A percentile compares a stretch with the other conserved stretches of the same genome.
Evolutionary conservation across 2,329 filamentous ascomycete genomes (phyloP).

Genomic region (Alternaria gaisen): DNA sequence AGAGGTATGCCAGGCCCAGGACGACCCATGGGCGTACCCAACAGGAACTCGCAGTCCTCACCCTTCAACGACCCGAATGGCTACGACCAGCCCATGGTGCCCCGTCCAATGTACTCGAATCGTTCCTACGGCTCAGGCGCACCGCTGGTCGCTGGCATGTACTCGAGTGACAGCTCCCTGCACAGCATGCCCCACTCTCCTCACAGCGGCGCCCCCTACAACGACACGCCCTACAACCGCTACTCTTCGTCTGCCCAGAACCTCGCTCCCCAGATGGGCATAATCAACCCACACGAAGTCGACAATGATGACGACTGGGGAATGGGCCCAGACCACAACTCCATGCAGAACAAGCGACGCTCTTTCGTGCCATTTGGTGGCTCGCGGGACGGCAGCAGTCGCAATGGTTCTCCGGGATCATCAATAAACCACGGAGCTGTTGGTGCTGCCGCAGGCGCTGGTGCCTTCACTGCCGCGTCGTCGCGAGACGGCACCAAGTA

Average conservation of each 20-base stretch:
- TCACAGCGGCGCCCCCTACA: conserved; percentile 55
- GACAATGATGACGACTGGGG: conserved; percentile 90
- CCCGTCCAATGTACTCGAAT: conserved; percentile 36
- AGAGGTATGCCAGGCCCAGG: conserved; percentile 49
- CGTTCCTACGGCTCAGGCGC: conserved; percentile 31
- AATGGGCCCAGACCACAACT: conserved; percentile 61
- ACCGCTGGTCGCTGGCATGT: conserved; percentile 42
- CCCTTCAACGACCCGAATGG: conserved; percentile 39
- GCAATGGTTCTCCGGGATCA: conserved; percentile 52
- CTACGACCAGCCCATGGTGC: conserved; percentile 32
- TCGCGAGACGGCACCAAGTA: conserved; percentile 60
- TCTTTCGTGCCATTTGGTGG: conserved; percentile 68
- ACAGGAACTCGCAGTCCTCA: conserved; percentile 32
- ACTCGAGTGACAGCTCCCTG: conserved; percentile 55
- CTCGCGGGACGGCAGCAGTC: conserved; percentile 52
- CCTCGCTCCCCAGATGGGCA: conserved; percentile 49
- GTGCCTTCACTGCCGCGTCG: conserved; percentile 19
- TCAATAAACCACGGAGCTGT: conserved; percentile 48
- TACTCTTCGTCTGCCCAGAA: conserved; percentile 56
- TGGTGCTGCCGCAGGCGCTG: conserved; percentile 49
- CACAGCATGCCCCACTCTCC: conserved; percentile 56
- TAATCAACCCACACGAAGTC: conserved; percentile 80
- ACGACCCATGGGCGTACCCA: conserved; percentile 34
- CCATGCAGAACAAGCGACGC: conserved; percentile 58
- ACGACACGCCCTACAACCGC: conserved; percentile 73